These are phyloP conservation scores for Candida golubevii DNA, from an alignment of 805 yeast genomes.

Conservation along the genomic window DNA sequence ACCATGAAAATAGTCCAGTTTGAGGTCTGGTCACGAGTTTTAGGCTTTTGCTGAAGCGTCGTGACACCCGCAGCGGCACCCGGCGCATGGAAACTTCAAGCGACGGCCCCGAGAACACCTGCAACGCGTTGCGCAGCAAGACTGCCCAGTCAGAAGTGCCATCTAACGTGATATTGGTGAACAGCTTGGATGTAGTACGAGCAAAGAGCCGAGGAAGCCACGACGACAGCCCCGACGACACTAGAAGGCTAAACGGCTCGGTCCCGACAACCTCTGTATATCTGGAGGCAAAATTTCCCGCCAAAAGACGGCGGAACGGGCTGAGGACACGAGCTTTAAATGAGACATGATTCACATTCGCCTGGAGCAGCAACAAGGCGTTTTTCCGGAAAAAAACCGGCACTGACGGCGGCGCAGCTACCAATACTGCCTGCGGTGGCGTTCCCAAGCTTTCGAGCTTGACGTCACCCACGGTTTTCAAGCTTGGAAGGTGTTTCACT, in stretches of 20 bases:
- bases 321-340: constrained; percentile 23
- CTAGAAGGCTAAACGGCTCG: constrained; percentile 40
- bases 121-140: constrained; percentile 43
- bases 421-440: constrained; percentile 45
- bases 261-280: constrained; percentile 50
- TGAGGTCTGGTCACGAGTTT: constrained; percentile 20
- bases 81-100: constrained; percentile 34
- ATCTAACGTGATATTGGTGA: constrained; percentile 46
- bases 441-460: constrained; percentile 43
- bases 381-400: constrained; percentile 49
- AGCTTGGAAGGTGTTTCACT: constrained; percentile 15
- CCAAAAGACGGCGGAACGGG: constrained; percentile 40
- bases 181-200: constrained; percentile 30
- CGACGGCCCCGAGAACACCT: constrained; percentile 52
- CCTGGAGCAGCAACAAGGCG: constrained; percentile 47
- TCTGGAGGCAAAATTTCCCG: constrained; percentile 41
- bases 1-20: constrained; percentile 40
- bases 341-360: constrained; percentile 18
- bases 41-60: constrained; percentile 25
- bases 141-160: constrained; percentile 65
- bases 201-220: constrained; percentile 12
- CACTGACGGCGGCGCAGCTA: constrained; percentile 56
- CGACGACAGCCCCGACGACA: constrained; percentile 34
- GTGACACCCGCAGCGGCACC: constrained; percentile 39
- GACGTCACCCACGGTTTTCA: constrained; percentile 18